Conservation (phyloP, 2,329 filamentous ascomycete species). For the Pseudogymnoascus destructans region DNA sequence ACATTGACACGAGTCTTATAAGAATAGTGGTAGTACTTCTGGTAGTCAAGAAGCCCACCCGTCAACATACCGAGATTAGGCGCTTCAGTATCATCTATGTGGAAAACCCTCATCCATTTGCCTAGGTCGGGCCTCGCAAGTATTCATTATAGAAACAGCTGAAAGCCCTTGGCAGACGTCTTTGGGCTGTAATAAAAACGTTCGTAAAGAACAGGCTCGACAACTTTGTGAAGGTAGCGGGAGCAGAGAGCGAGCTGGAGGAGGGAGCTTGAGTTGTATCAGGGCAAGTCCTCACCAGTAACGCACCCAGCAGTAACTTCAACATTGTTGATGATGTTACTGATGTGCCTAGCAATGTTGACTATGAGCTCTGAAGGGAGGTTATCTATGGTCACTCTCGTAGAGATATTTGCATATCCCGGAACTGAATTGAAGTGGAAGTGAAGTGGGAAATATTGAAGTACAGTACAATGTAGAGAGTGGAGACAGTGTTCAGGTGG, state of each 20-base stretch:
- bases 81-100: neutral
- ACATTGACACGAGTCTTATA: neutral
- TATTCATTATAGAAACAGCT: neutral
- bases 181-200: neutral
- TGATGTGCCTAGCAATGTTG: neutral
- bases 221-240: neutral
- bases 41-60: too few species aligned
- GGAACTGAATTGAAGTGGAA: neutral
- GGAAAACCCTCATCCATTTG: neutral
- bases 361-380: neutral
- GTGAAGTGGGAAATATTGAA: too few species aligned
- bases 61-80: neutral
- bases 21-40: neutral
- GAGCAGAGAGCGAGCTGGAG: neutral
- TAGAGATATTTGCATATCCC: neutral
- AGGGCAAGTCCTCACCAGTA: neutral
- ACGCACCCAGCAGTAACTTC: too few species aligned
- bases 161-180: neutral
- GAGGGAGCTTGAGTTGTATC: neutral
- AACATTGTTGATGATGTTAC: neutral
- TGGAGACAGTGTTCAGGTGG: too few species aligned
- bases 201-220: neutral
- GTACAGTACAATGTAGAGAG: too few species aligned
- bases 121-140: neutral
- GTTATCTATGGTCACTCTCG: neutral